A percentile compares a stretch with the other conserved stretches of the same genome.
These are phyloP conservation scores for Helotiales sp. DNA, from an alignment of 2,329 filamentous ascomycete species.

Conservation along the genomic window DNA sequence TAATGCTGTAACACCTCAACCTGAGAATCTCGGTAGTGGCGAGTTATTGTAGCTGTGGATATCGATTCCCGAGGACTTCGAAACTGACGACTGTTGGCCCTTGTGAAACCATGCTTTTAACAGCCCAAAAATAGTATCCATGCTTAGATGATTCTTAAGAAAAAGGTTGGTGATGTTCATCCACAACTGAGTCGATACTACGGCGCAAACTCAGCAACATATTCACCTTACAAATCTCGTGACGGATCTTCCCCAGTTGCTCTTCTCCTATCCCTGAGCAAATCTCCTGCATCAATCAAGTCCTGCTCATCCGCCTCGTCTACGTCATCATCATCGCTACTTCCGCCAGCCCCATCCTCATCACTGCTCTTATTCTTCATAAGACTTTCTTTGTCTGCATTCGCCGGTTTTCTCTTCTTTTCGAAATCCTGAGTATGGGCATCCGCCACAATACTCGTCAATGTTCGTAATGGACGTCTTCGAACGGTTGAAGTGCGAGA, in stretches of 20 bases:
- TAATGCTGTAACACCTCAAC: too few species aligned
- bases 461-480: constrained; percentile 30
- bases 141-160: too few species aligned
- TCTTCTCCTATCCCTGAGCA: constrained; percentile 20
- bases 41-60: too few species aligned
- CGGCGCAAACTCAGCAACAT: too few species aligned
- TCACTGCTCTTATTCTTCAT: not conserved
- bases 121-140: too few species aligned
- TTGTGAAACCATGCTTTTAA: too few species aligned
- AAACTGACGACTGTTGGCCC: too few species aligned
- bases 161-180: too few species aligned
- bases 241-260: constrained; percentile 18
- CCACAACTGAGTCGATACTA: too few species aligned
- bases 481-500: constrained; percentile 8
- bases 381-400: constrained; percentile 13
- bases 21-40: too few species aligned
- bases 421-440: constrained; percentile 93
- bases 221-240: too few species aligned
- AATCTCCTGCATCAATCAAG: constrained; percentile 23
- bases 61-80: too few species aligned
- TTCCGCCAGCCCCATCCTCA: constrained; percentile 9
- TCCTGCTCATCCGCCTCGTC: constrained; percentile 28
- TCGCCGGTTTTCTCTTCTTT: constrained; percentile 58
- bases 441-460: constrained; percentile 71
- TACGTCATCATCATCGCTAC: constrained; percentile 22